A percentile compares a stretch with the other conserved stretches of the same genome.
phyloP scores from a whole-genome alignment of 345 rosid genomes.

The Lenwebbia sp. region DNA sequence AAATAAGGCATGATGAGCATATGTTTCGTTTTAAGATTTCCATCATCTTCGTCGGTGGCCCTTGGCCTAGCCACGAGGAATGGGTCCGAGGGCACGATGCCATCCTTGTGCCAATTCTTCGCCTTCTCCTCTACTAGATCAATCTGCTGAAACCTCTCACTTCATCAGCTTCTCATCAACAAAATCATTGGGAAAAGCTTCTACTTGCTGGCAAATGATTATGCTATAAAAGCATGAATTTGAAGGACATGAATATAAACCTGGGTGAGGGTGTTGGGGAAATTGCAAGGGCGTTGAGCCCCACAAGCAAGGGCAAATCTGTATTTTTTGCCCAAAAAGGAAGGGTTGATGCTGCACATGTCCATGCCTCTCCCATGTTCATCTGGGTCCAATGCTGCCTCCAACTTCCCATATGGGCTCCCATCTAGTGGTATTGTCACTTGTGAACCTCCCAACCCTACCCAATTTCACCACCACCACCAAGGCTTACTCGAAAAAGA shows the following conservation, averaged over 20 bases:
- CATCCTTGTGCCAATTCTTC: conserved; percentile 73
- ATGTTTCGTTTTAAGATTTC: background rate
- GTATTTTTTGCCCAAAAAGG: conserved; percentile 51
- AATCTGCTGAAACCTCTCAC: conserved; percentile 26
- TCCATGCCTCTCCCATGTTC: conserved; percentile 98
- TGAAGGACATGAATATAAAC: conserved; percentile 9
- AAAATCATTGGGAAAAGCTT: background rate
- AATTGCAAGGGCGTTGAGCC: conserved; percentile 87
- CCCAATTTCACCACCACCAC: background rate
- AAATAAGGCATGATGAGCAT: background rate
- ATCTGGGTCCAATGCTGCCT: conserved; percentile 73
- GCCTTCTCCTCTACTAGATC: conserved; percentile 64
- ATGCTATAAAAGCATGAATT: background rate
- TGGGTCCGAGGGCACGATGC: conserved; percentile 84
- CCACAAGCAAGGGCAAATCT: conserved; percentile 92
- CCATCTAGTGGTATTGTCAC: conserved; percentile 93
- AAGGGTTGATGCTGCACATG: conserved; percentile 91
- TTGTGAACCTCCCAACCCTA: conserved; percentile 87
- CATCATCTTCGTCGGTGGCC: conserved; percentile 83
- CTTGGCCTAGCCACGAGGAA: conserved; percentile 83
- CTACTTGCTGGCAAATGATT: background rate
- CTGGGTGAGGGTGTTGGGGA: conserved; percentile 94
- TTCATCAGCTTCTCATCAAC: background rate
- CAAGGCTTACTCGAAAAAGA: background rate
- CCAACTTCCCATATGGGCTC: conserved; percentile 57